Evolutionary conservation across 352 stramenopile species (phyloP).

Genomic region (Globisporangium solare): DNA sequence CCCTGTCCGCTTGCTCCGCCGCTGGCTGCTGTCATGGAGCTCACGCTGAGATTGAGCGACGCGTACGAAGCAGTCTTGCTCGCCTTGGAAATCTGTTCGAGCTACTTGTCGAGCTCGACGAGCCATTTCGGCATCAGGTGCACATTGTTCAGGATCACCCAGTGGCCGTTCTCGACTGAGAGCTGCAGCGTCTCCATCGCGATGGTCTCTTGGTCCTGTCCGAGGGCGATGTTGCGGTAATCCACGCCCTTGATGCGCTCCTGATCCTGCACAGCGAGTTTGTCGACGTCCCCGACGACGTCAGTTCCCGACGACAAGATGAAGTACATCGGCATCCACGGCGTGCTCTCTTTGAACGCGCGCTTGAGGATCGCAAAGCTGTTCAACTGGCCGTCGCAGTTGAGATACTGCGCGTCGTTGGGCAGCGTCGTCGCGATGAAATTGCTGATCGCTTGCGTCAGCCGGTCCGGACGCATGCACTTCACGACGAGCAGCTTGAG

Average conservation of each 20-base stretch:
- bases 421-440: slow-evolving; percentile 89
- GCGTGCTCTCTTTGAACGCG: slow-evolving; percentile 90
- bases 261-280: slow-evolving; percentile 88
- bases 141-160: slow-evolving; percentile 94
- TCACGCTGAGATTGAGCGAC: slow-evolving; percentile 21
- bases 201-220: slow-evolving; percentile 91
- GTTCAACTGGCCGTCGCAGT: slow-evolving; percentile 90
- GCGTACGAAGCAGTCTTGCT: slow-evolving; percentile 50
- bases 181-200: slow-evolving; percentile 87
- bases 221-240: slow-evolving; percentile 95
- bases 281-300: slow-evolving; percentile 94
- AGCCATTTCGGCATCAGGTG: slow-evolving; percentile 95
- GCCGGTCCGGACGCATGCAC: slow-evolving; percentile 91
- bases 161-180: slow-evolving; percentile 89
- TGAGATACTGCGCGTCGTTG: slow-evolving; percentile 74
- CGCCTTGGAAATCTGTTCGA: slow-evolving; percentile 76
- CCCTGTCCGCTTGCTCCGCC: background rate
- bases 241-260: slow-evolving; percentile 92
- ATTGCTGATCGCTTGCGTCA: slow-evolving; percentile 90
- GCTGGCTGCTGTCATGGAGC: background rate
- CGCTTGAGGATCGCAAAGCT: slow-evolving; percentile 94
- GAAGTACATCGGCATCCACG: slow-evolving; percentile 97
- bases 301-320: slow-evolving; percentile 96
- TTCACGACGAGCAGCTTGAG: slow-evolving; percentile 93
- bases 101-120: slow-evolving; percentile 89